Evolutionary conservation across 2,329 filamentous ascomycete species (phyloP).

Genomic region (Hypomyces perniciosus): DNA sequence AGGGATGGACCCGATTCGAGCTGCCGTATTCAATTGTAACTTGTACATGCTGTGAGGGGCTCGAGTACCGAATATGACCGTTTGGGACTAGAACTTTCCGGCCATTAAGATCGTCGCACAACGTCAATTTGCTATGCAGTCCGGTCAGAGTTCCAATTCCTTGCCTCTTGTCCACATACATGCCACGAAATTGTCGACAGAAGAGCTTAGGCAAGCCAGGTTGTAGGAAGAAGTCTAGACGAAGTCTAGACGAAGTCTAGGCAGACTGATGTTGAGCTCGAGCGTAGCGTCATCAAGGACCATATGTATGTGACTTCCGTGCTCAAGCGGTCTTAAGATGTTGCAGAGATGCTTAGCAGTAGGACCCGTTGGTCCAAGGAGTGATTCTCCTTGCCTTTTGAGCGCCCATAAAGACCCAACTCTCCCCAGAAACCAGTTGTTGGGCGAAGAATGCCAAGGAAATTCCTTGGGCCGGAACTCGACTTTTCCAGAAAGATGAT

Average conservation of each 20-base stretch:
- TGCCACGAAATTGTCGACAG: constrained; percentile 46
- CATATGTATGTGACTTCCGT: constrained; percentile 1
- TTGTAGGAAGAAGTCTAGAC: constrained; percentile 34
- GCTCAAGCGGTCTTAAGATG: no score
- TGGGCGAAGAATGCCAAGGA: no score
- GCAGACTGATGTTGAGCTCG: constrained; percentile 37
- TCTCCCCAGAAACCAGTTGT: no score
- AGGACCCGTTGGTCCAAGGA: no score
- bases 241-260: constrained; percentile 44
- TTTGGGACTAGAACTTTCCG: neutral
- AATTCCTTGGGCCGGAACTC: constrained; percentile 26
- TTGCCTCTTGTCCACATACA: constrained; percentile 42
- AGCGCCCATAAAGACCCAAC: no score
- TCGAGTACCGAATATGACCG: neutral
- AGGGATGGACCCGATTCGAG: neutral
- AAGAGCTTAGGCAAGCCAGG: constrained; percentile 22
- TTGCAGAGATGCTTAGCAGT: no score
- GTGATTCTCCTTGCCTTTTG: no score
- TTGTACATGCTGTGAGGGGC: neutral
- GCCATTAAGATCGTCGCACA: constrained; percentile 21
- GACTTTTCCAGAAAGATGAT: constrained; percentile 20
- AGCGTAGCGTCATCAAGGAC: neutral
- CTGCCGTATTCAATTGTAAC: neutral
- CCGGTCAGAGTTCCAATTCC: constrained; percentile 43
- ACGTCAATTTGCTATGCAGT: constrained; percentile 42